Evolutionary conservation across 164 flowering plant genomes (phyloP).

Genomic region (Liquidambar formosana): DNA sequence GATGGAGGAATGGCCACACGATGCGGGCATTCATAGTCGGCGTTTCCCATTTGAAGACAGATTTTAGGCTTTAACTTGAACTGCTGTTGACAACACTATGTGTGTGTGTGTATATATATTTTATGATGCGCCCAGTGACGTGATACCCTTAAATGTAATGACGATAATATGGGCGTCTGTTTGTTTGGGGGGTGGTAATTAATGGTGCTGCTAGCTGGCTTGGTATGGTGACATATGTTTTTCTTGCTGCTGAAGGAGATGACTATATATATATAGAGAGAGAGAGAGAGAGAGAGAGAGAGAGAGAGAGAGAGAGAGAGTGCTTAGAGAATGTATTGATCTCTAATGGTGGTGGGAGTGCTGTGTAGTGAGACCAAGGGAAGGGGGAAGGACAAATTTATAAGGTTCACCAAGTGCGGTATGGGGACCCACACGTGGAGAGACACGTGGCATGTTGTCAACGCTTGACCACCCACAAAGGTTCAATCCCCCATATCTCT

Average conservation of each 20-base stretch:
- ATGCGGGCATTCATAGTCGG: conserved; percentile 23
- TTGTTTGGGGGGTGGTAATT: not conserved
- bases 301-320: not conserved
- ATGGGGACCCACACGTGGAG: conserved; percentile 11
- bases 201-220: too few species aligned
- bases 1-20: conserved; percentile 51
- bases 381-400: not conserved
- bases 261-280: not conserved
- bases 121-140: too few species aligned
- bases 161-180: not conserved
- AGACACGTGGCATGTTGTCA: not conserved
- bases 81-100: too few species aligned
- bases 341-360: not conserved
- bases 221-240: too few species aligned
- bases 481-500: too few species aligned
- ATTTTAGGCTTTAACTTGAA: too few species aligned
- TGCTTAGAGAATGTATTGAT: not conserved
- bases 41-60: conserved; percentile 24
- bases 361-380: not conserved
- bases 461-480: not conserved
- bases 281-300: not conserved
- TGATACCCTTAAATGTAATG: not conserved
- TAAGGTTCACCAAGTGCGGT: not conserved
- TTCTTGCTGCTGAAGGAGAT: not conserved
- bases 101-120: too few species aligned